Evolutionary conservation across 345 rosid genomes (phyloP), one percentile per base, ranked within the genome.

Genomic region (Combretum micranthum): DNA sequence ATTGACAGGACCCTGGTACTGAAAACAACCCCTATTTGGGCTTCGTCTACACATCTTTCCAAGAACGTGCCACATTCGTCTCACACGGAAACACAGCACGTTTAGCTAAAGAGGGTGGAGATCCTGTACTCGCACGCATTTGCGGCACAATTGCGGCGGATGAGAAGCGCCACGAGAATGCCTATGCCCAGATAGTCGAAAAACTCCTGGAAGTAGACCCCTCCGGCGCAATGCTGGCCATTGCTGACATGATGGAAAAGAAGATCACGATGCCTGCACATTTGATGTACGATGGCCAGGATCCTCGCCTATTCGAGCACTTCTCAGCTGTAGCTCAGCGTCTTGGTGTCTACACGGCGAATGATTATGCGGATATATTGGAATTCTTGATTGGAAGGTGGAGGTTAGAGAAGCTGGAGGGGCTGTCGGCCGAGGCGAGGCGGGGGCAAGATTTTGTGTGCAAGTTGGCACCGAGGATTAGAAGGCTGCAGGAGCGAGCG

Each of bases 21-120:
- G 88, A 84, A 55, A 84, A 87, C 72, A 87, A 84, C 59, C 95
- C 90, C 2, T 87, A 87, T 61, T n/a, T 82, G 64, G 90, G 95
- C 10, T 87, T 78, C 46, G 85, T 84, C 7, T 87, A 87, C 82
- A 87, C 95, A n/a, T 87, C 95, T 10, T 87, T 84, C 76, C 95
- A 87, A 57, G 90, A 87, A 71, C 78, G 90, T 64, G 95, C 95
- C 60, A 84, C 95, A 16, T 83, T 83, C 74, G 68, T 86, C 12
- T 86, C 90, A 19, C 95, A 86, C 60, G 95, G 88, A 44, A 86
- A 86, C 83, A 86, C 86, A 17, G 95, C 95, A 19, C 65, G 84
- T 21, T 50, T 83, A 7, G 86, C 90, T 17, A 83, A 80, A 52
- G 64, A 65, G 13, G 72, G 77, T 2, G 88, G 88, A 15, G 90